Conservation (phyloP, 2,329 filamentous ascomycete species). For the Fusarium tuaranense region DNA sequence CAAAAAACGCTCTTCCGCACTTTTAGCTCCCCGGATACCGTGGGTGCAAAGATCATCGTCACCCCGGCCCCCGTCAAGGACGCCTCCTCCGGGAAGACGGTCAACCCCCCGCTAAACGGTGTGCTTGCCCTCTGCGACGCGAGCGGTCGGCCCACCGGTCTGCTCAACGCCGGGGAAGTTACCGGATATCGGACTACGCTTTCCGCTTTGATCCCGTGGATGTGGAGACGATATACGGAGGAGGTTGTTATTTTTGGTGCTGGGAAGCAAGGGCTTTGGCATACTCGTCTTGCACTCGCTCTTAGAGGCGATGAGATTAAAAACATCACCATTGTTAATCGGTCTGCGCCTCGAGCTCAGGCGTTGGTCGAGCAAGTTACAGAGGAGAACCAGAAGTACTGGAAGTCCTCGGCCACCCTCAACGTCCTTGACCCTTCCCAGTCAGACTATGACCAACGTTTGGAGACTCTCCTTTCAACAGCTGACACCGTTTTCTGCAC, state of each 20-base stretch:
- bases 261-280: slow-evolving; percentile 79
- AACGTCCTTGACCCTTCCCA: slow-evolving; percentile 15
- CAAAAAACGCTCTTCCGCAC: slow-evolving; percentile 42
- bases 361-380: slow-evolving; percentile 11
- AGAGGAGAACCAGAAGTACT: slow-evolving; percentile 29
- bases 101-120: slow-evolving; percentile 21
- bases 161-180: slow-evolving; percentile 75
- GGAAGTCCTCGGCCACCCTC: slow-evolving; percentile 23
- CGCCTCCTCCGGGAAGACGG: not conserved
- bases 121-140: slow-evolving; percentile 31
- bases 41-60: slow-evolving; percentile 44
- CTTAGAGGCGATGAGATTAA: slow-evolving; percentile 51
- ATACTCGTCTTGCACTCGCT: slow-evolving; percentile 73
- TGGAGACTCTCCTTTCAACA: slow-evolving; percentile 3
- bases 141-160: slow-evolving; percentile 48
- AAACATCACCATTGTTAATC: slow-evolving; percentile 47
- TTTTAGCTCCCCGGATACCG: slow-evolving; percentile 31
- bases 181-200: slow-evolving; percentile 77
- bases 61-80: slow-evolving; percentile 16
- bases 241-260: slow-evolving; percentile 76
- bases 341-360: slow-evolving; percentile 22
- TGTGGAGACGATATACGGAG: slow-evolving; percentile 50
- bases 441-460: slow-evolving; percentile 1
- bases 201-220: slow-evolving; percentile 71
- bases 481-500: slow-evolving; percentile 37